Evolutionary conservation across 768 basidiomycete species (phyloP).

Genomic region (Rhodotorula babjevae): DNA sequence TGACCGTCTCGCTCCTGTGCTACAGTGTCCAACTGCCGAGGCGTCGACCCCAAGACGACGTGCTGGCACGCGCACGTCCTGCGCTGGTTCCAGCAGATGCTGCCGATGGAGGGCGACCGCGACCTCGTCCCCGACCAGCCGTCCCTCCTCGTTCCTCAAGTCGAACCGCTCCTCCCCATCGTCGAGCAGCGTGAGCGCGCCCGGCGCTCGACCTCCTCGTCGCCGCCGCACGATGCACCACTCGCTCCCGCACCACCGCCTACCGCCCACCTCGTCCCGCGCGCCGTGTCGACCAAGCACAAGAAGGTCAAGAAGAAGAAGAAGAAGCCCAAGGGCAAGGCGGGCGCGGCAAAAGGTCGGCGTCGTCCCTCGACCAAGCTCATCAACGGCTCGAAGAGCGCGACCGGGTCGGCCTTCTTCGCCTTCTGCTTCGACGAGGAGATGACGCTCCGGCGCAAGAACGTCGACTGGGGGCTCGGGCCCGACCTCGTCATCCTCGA

Average conservation of each 20-base stretch:
- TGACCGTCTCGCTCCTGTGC: background rate
- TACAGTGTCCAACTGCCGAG: constrained; percentile 35
- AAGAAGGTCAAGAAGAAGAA: background rate
- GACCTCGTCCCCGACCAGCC: constrained; percentile 8
- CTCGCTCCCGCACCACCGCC: background rate
- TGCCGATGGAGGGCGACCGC: constrained; percentile 35
- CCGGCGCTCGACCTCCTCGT: background rate
- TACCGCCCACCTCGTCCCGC: background rate
- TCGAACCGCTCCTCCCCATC: background rate
- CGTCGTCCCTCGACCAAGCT: constrained; percentile 73
- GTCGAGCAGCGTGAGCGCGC: background rate
- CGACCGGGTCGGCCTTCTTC: constrained; percentile 86
- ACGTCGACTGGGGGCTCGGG: constrained; percentile 82
- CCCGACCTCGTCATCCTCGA: constrained; percentile 91
- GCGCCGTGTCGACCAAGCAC: background rate
- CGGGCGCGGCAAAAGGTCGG: background rate
- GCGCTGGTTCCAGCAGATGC: constrained; percentile 23
- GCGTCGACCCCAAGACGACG: constrained; percentile 27
- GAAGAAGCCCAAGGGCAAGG: constrained; percentile 13
- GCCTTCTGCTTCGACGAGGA: constrained; percentile 86
- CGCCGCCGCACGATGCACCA: background rate
- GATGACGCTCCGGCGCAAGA: constrained; percentile 71
- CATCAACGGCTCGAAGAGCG: constrained; percentile 89
- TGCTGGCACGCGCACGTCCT: constrained; percentile 34
- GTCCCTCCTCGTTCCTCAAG: background rate